These are phyloP conservation scores for Barnettozyma sp. DNA, from an alignment of 805 yeast genomes.

Conservation along the genomic window DNA sequence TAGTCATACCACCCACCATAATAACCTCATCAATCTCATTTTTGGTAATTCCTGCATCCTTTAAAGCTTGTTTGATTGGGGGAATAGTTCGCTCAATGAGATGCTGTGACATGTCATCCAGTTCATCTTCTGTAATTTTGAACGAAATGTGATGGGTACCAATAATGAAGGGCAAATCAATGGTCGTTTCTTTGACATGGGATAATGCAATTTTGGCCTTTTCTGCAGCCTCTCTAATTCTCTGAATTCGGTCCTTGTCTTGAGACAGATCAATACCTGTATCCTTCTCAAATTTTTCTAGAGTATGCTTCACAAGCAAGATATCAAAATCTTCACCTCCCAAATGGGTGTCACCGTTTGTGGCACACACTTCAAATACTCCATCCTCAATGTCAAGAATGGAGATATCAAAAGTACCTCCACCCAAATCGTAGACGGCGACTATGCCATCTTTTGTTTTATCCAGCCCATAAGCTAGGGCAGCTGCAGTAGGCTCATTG, in stretches of 20 bases:
- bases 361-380: conserved; percentile 71
- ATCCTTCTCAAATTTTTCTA: conserved; percentile 44
- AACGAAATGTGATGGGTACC: conserved; percentile 55
- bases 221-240: conserved; percentile 73
- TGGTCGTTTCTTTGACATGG: conserved; percentile 51
- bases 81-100: conserved; percentile 61
- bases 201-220: conserved; percentile 70
- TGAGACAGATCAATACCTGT: conserved; percentile 47
- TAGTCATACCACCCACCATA: conserved; percentile 83
- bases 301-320: conserved; percentile 44
- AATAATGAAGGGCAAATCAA: conserved; percentile 64
- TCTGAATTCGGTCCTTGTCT: conserved; percentile 56
- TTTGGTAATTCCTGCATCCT: conserved; percentile 62
- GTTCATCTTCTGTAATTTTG: conserved; percentile 55
- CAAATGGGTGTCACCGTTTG: conserved; percentile 78
- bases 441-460: conserved; percentile 36
- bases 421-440: conserved; percentile 65
- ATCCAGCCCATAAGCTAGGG: conserved; percentile 71
- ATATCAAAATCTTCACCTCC: conserved; percentile 83
- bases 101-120: conserved; percentile 60
- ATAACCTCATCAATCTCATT: conserved; percentile 69
- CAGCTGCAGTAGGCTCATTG: conserved; percentile 84
- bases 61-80: conserved; percentile 67
- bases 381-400: conserved; percentile 71
- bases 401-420: conserved; percentile 78